A percentile compares a stretch with the other conserved stretches of the same genome.
Conservation (phyloP, 495 filamentous ascomycete species). For the Penicillium desertorum region DNA sequence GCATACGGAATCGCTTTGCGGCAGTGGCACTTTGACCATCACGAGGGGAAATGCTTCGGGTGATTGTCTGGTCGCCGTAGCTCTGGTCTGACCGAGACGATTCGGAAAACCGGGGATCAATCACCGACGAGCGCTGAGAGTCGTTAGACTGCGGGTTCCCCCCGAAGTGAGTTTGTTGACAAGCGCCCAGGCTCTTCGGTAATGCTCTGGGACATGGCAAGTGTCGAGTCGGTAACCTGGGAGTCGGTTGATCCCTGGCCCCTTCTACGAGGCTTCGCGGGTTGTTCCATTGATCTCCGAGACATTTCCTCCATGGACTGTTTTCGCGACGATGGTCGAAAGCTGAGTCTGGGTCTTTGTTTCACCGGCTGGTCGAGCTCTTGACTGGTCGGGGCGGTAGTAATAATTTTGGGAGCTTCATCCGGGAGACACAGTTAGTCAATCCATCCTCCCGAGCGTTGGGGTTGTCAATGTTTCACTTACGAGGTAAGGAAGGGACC, state of each 20-base stretch:
- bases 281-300: constrained; percentile 16
- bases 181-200: constrained; percentile 69
- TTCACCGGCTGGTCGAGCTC: constrained; percentile 50
- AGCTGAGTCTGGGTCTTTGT: constrained; percentile 44
- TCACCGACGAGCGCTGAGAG: constrained; percentile 63
- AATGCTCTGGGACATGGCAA: constrained; percentile 52
- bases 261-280: constrained; percentile 23
- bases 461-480: constrained; percentile 31
- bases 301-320: constrained; percentile 38
- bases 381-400: constrained; percentile 82
- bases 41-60: constrained; percentile 29
- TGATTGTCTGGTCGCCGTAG: constrained; percentile 65
- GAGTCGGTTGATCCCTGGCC: constrained; percentile 37
- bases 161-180: constrained; percentile 48
- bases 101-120: constrained; percentile 75
- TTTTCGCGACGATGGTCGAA: constrained; percentile 35
- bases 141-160: constrained; percentile 65
- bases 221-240: constrained; percentile 39
- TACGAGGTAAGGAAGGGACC: constrained; percentile 73
- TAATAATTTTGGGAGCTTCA: constrained; percentile 86
- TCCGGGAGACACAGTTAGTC: constrained; percentile 6
- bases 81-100: constrained; percentile 90
- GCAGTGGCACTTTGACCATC: constrained; percentile 46
- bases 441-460: not conserved
- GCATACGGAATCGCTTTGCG: constrained; percentile 75